Base-by-base conservation (phyloP, 768 basidiomycete species). In the Leucogyrophana mollusca region DNA sequence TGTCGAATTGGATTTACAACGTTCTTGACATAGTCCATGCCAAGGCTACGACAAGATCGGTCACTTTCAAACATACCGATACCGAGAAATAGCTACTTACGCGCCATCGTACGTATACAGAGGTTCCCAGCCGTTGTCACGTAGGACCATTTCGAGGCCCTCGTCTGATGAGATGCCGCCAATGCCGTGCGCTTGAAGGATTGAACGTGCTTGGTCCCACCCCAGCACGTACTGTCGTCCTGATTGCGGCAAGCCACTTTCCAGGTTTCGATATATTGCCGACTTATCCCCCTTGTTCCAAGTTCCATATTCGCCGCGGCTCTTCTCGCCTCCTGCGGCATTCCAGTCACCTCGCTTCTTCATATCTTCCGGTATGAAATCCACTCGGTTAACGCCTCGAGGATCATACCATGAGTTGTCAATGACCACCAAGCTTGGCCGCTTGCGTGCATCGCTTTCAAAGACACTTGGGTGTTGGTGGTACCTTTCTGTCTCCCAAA, bases 21-120 rank as follows among this genome's bases (percentile, higher is more conserved):
- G 16, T 69, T 67, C 54, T 75, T 73, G 18, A 71, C 64, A 50
- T 52, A 70, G 17, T 75, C 73, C 71, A 73, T 69, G 14, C 70
- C 65, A n/a, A 66, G 57, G 25, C 73, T 75, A 43, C 13, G 22
- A 18, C 17, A 20, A 10, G n/a, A 37, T 11, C 11, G 20, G n/a
- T n/a, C n/a, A n/a, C n/a, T 17, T 10, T n/a, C 20, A n/a, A n/a
- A n/a, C n/a, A n/a, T n/a, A n/a, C n/a, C n/a, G n/a, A n/a, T n/a
- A 40, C n/a, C n/a, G 13, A 34, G 21, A 9, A 38, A 4, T 3
- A 35, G 17, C 6, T 17, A 62, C 71, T 61, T 47, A 73, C 71
- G 64, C 61, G 43, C 72, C 72, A 4, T 67, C 61, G 38, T 63
- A 73, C 4, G 71, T 72, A 38, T 70, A 56, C 49, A 70, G 47